Percentiles rank a stretch among this genome's conserved stretches.
phyloP scores from a whole-genome alignment of 2,329 filamentous ascomycete species.

The Tolypocladium cylindrosporum region DNA sequence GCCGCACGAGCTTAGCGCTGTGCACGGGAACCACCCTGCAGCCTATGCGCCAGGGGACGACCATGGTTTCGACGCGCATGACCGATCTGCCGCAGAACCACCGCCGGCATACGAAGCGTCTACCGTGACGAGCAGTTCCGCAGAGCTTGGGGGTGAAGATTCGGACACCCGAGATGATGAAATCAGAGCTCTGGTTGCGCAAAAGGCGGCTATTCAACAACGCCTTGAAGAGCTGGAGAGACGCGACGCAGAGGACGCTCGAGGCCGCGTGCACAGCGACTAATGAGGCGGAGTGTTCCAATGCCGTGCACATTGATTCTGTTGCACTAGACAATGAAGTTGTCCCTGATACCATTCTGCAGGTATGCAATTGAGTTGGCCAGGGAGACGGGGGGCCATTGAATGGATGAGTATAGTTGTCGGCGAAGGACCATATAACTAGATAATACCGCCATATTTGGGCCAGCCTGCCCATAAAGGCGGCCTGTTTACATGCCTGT shows the following conservation, averaged over 20 bases:
- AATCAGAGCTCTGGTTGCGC: conserved; percentile 20
- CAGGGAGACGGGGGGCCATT: neutral
- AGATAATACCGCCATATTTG: neutral
- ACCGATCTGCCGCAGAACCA: conserved; percentile 10
- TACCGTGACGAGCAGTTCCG: conserved; percentile 11
- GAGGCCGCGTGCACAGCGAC: neutral
- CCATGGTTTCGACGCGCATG: conserved; percentile 1
- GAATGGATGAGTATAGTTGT: neutral
- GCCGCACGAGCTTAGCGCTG: neutral
- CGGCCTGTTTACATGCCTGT: no score
- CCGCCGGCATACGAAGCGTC: conserved; percentile 21
- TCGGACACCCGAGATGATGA: conserved; percentile 16
- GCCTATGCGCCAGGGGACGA: neutral
- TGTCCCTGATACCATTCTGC: neutral
- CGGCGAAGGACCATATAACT: neutral
- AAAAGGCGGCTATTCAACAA: conserved; percentile 24
- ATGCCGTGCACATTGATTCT: neutral
- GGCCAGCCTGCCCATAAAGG: neutral
- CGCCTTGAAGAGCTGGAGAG: conserved; percentile 23
- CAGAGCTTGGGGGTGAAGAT: conserved; percentile 11
- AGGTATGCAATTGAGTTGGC: neutral
- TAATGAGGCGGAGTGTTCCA: no score
- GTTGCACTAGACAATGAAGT: neutral
- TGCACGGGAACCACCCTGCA: neutral
- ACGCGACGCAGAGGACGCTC: neutral